Evolutionary conservation across 257 asterid genomes (phyloP).

Genomic region (Solanum ossicruentum): DNA sequence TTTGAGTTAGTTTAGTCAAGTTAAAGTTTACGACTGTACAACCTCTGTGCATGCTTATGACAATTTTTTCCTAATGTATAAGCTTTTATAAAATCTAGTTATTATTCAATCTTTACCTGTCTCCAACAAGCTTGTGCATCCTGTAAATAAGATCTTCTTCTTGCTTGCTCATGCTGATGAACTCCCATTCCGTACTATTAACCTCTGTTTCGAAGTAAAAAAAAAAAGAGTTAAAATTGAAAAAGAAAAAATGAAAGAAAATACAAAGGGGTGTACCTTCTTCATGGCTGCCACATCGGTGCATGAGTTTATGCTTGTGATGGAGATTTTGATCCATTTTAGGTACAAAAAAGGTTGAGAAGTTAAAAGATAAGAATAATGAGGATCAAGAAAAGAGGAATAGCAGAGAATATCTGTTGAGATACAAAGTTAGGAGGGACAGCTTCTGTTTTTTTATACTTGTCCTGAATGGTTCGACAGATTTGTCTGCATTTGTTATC

Average conservation of each 20-base stretch:
- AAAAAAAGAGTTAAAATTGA: not conserved
- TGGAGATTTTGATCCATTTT: not conserved
- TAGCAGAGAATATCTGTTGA: not conserved
- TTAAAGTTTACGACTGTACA: not conserved
- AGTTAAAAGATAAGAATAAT: not conserved
- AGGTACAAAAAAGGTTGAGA: not conserved
- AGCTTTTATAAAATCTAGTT: too few relatives aligned
- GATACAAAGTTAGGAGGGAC: not conserved
- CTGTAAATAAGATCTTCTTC: conserved; percentile 56
- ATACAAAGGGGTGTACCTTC: not conserved
- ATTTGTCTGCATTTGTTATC: conserved; percentile 3
- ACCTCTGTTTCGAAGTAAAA: conserved; percentile 16
- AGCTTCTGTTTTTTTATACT: not conserved
- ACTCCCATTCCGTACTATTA: conserved; percentile 32
- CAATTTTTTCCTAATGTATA: not conserved
- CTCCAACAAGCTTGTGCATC: conserved; percentile 70
- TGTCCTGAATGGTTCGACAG: not conserved
- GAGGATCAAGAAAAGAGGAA: not conserved
- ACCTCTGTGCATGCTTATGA: not conserved
- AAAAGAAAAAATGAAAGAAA: not conserved
- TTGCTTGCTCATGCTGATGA: conserved; percentile 36
- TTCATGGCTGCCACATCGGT: not conserved
- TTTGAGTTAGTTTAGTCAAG: not conserved
- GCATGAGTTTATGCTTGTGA: not conserved
- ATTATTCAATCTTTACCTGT: conserved; percentile 17